These are phyloP conservation scores for Schizophyllum amplum DNA, from an alignment of 1,284 basidiomycete genomes.

Conservation along the genomic window DNA sequence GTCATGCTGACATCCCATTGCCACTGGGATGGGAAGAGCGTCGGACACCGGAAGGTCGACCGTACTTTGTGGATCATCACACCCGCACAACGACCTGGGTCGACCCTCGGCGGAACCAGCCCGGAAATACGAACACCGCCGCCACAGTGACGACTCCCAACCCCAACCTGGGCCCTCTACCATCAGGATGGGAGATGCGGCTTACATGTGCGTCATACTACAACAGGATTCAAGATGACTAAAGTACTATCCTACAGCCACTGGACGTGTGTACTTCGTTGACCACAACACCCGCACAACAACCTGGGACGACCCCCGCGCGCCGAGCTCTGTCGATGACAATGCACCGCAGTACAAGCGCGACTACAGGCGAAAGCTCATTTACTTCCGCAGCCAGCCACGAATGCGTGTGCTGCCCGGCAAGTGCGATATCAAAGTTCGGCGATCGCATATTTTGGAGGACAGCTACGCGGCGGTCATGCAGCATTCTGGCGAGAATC, in stretches of 20 bases:
- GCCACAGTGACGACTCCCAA: constrained; percentile 50
- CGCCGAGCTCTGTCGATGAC: constrained; percentile 79
- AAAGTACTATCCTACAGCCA: constrained; percentile 29
- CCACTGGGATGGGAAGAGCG: constrained; percentile 98
- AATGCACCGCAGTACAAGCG: constrained; percentile 99
- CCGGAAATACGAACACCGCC: constrained; percentile 65
- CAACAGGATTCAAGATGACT: not conserved
- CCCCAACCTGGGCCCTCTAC: constrained; percentile 88
- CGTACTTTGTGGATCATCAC: constrained; percentile 97
- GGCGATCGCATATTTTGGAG: constrained; percentile 91
- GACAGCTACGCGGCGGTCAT: constrained; percentile 96
- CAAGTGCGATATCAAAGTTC: constrained; percentile 95
- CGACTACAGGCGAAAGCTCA: constrained; percentile 96
- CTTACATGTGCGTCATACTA: constrained; percentile 47
- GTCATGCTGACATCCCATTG: constrained; percentile 66
- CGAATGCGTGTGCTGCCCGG: constrained; percentile 85
- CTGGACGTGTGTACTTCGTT: constrained; percentile 92
- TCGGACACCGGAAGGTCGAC: constrained; percentile 93
- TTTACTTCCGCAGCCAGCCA: constrained; percentile 98
- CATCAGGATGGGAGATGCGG: constrained; percentile 97
- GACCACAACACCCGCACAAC: constrained; percentile 96
- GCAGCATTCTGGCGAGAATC: constrained; percentile 87
- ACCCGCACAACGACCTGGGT: constrained; percentile 98
- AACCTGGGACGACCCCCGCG: constrained; percentile 91
- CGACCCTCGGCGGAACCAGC: constrained; percentile 85